These are phyloP conservation scores for Biscogniauxia sp. DNA, from an alignment of 2,329 filamentous ascomycete species.

Conservation along the genomic window DNA sequence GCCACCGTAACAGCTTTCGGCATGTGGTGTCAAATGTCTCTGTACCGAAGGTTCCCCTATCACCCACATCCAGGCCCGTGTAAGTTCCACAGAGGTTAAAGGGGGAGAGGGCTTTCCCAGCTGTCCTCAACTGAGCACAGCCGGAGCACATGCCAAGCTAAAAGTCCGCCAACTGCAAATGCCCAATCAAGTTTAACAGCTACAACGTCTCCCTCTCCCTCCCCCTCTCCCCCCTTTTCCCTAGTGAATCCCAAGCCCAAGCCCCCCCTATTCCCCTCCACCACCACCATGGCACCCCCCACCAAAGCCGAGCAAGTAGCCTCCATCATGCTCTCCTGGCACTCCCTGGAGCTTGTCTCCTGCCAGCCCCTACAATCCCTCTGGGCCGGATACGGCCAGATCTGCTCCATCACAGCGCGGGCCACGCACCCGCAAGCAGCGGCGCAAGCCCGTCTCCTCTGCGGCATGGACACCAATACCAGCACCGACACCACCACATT, in stretches of 20 bases:
- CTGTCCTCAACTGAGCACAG: background rate
- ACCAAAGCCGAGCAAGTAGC: constrained; percentile 35
- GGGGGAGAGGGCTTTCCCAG: background rate
- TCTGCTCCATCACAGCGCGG: constrained; percentile 52
- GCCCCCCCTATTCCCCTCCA: too few species aligned
- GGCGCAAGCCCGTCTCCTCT: constrained; percentile 7
- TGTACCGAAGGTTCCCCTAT: too few species aligned
- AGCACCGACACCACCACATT: constrained; percentile 28
- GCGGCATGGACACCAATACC: constrained; percentile 7
- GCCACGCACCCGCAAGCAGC: constrained; percentile 24
- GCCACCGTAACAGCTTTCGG: too few species aligned
- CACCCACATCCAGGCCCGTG: too few species aligned
- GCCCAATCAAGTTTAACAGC: too few species aligned
- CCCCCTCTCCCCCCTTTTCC: too few species aligned
- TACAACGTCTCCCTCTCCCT: too few species aligned
- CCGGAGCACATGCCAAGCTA: background rate
- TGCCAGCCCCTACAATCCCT: constrained; percentile 41
- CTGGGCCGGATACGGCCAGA: constrained; percentile 54
- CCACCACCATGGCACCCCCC: constrained; percentile 7
- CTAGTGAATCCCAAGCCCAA: too few species aligned
- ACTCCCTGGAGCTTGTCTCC: constrained; percentile 40
- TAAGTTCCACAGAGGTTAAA: background rate
- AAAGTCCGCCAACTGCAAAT: background rate
- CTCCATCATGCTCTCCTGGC: constrained; percentile 38
- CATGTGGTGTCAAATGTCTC: too few species aligned